phyloP scores from a whole-genome alignment of 257 asterid species.

The Orobanche coerulescens region DNA sequence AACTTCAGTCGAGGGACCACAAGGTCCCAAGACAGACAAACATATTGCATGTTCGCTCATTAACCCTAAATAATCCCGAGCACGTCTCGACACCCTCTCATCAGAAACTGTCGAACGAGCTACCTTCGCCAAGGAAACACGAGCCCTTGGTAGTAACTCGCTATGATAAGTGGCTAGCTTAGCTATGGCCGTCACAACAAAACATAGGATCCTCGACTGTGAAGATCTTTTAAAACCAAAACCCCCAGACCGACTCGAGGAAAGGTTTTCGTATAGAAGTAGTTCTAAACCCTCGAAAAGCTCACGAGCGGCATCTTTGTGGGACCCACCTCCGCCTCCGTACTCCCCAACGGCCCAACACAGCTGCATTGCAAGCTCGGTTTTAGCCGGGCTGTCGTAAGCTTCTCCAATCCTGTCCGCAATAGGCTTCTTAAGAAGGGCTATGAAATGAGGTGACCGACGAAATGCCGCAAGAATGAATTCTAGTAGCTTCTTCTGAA shows the following conservation, averaged over 20 bases:
- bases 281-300: conserved; percentile 91
- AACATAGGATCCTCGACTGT: conserved; percentile 86
- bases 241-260: conserved; percentile 79
- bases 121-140: conserved; percentile 90
- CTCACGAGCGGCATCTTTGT: conserved; percentile 86
- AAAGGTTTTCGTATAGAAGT: conserved; percentile 77
- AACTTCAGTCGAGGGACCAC: conserved; percentile 42
- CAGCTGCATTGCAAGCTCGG: conserved; percentile 82
- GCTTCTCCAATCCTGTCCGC: conserved; percentile 87
- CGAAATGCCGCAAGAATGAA: conserved; percentile 81
- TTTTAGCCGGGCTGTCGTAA: conserved; percentile 67
- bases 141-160: conserved; percentile 77
- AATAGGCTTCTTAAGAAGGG: conserved; percentile 85
- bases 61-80: conserved; percentile 72
- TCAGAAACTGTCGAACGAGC: conserved; percentile 84
- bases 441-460: conserved; percentile 74
- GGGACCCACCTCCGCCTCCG: conserved; percentile 91
- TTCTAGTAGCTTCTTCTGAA: conserved; percentile 79
- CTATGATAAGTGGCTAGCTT: conserved; percentile 82
- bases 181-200: conserved; percentile 89
- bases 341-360: conserved; percentile 98
- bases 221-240: conserved; percentile 57
- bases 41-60: conserved; percentile 91
- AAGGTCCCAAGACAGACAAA: conserved; percentile 72
- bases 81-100: conserved; percentile 77